Conservation (phyloP, 139 green algal species). For the Yamagishiella unicocca region DNA sequence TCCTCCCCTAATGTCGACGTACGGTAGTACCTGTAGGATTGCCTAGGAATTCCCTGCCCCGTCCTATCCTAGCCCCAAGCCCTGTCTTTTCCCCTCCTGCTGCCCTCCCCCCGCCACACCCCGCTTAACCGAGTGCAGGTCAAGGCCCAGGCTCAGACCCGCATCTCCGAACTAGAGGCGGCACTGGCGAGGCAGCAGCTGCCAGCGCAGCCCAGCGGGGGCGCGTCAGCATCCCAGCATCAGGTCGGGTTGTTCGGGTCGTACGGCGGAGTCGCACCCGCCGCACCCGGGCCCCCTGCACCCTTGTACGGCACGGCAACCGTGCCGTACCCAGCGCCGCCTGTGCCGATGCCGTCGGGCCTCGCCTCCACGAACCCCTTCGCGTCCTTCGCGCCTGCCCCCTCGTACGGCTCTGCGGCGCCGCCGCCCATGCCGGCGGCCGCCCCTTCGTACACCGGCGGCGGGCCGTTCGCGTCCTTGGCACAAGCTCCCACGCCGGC, state of each 20-base stretch:
- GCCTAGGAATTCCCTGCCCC: too few species aligned
- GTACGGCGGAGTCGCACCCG: not conserved
- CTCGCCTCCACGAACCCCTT: constrained; percentile 29
- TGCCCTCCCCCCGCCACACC: too few species aligned
- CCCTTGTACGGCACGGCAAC: too few species aligned
- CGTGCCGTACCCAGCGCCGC: too few species aligned
- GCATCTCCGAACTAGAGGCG: constrained; percentile 30
- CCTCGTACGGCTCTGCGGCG: not conserved
- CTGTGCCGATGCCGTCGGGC: not conserved
- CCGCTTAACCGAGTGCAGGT: not conserved
- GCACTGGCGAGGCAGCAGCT: not conserved
- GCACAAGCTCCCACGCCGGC: not conserved
- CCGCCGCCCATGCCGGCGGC: not conserved
- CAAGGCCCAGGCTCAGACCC: not conserved
- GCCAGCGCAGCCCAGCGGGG: not conserved
- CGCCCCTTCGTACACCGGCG: not conserved
- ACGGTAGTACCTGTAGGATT: too few species aligned
- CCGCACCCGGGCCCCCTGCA: too few species aligned
- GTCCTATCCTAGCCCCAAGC: too few species aligned
- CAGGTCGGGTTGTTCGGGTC: too few species aligned
- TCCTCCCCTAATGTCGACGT: too few species aligned
- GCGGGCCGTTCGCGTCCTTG: not conserved
- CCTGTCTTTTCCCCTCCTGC: too few species aligned
- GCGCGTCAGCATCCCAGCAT: not conserved
- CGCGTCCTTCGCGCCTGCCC: not conserved